These are phyloP conservation scores for Cenchrus americanus DNA, from an alignment of 176 grass and related monocot species.

Conservation along the genomic window DNA sequence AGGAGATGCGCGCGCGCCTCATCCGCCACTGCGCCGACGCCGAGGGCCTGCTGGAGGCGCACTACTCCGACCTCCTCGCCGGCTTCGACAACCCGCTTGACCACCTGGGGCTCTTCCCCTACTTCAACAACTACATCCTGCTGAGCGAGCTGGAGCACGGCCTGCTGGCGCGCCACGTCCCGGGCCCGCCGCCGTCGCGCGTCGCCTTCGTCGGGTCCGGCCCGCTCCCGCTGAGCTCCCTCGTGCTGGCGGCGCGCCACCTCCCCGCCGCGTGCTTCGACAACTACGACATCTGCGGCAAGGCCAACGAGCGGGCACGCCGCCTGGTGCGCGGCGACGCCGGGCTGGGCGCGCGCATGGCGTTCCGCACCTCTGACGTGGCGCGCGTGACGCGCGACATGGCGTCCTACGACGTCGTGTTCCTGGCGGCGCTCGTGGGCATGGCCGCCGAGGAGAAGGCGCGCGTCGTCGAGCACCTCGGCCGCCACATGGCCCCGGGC, in stretches of 20 bases:
- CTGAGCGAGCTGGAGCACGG: constrained; percentile 73
- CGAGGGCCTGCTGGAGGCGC: constrained; percentile 73
- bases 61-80: constrained; percentile 84
- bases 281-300: constrained; percentile 61
- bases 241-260: constrained; percentile 55
- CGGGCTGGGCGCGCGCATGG: constrained; percentile 49
- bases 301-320: constrained; percentile 64
- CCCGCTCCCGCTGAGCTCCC: constrained; percentile 68
- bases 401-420: constrained; percentile 67
- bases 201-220: constrained; percentile 78
- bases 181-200: constrained; percentile 33
- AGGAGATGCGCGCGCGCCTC: constrained; percentile 68
- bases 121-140: constrained; percentile 82
- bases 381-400: constrained; percentile 46
- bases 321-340: constrained; percentile 57
- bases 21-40: constrained; percentile 66
- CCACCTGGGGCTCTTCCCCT: constrained; percentile 70
- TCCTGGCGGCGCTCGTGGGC: constrained; percentile 92
- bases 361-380: constrained; percentile 76
- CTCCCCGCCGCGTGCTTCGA: constrained; percentile 45
- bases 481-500: constrained; percentile 65
- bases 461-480: constrained; percentile 71
- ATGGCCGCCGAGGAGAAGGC: constrained; percentile 71
- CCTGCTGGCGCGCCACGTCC: constrained; percentile 57
- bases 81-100: constrained; percentile 69